Conservation (phyloP, 345 rosid genomes). For the Mallotus nudiflorus region DNA sequence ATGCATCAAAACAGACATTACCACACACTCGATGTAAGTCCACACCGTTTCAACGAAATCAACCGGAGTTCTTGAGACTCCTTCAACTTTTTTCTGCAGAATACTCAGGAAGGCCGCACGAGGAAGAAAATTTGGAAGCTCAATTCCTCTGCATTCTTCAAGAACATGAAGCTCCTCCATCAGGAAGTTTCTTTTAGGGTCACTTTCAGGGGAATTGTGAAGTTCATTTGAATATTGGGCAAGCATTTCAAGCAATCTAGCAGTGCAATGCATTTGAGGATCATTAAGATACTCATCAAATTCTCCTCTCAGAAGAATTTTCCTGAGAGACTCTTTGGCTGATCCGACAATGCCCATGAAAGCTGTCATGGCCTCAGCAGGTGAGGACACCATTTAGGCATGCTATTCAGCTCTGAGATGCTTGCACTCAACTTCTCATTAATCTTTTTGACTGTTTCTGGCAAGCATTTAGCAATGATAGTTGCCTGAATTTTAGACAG, state of each 20-base stretch:
- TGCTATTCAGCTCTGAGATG: slow-evolving; percentile 17
- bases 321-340: slow-evolving; percentile 42
- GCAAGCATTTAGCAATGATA: slow-evolving; percentile 33
- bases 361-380: slow-evolving; percentile 37
- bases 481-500: slow-evolving; percentile 40
- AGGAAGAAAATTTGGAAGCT: slow-evolving; percentile 40
- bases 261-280: slow-evolving; percentile 27
- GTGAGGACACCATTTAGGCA: slow-evolving; percentile 32
- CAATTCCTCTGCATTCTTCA: slow-evolving; percentile 36
- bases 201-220: neutral
- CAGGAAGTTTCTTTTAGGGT: slow-evolving; percentile 14
- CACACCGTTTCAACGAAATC: slow-evolving; percentile 23
- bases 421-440: slow-evolving; percentile 27
- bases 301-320: slow-evolving; percentile 43
- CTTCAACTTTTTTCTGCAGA: slow-evolving; percentile 26
- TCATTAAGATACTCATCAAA: slow-evolving; percentile 45
- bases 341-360: slow-evolving; percentile 47
- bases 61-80: slow-evolving; percentile 13
- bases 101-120: slow-evolving; percentile 24
- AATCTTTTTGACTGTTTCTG: slow-evolving; percentile 30
- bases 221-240: slow-evolving; percentile 14
- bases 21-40: slow-evolving; percentile 22
- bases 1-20: too few species aligned
- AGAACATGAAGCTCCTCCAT: slow-evolving; percentile 30
- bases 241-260: slow-evolving; percentile 35